These are phyloP conservation scores for Sugiyamaella qingdaonensis DNA, from an alignment of 805 yeast species.

Conservation along the genomic window DNA sequence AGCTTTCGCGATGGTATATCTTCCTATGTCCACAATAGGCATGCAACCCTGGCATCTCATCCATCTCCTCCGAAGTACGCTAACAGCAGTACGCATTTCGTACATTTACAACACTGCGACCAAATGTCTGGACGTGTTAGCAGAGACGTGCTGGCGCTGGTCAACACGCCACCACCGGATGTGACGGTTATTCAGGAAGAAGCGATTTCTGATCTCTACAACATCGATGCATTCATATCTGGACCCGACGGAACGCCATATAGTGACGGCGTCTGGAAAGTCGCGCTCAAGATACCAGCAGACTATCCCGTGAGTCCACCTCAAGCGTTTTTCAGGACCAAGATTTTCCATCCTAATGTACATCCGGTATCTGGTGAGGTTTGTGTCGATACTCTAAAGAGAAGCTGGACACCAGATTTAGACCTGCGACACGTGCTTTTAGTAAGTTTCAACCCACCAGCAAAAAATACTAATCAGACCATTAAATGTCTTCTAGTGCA, in stretches of 20 bases:
- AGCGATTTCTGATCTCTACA: not conserved
- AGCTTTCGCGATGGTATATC: too few species aligned
- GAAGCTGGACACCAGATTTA: constrained; percentile 28
- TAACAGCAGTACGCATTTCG: too few species aligned
- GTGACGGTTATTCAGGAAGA: not conserved
- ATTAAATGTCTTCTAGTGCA: constrained; percentile 30
- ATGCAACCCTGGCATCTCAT: too few species aligned
- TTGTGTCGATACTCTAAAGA: constrained; percentile 31
- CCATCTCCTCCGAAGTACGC: too few species aligned
- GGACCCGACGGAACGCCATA: constrained; percentile 43
- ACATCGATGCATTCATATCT: not conserved
- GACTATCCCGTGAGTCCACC: constrained; percentile 47
- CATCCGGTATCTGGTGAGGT: constrained; percentile 31
- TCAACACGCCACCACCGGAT: not conserved
- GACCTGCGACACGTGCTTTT: constrained; percentile 27
- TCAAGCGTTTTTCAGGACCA: constrained; percentile 35
- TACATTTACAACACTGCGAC: too few species aligned
- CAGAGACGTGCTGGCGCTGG: not conserved
- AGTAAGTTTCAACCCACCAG: constrained; percentile 9
- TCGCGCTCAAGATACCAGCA: constrained; percentile 36
- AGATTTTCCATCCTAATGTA: constrained; percentile 32
- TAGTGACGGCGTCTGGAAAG: constrained; percentile 45
- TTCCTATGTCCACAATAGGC: too few species aligned
- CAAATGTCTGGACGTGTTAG: not conserved
- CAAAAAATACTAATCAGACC: constrained; percentile 15